Percentiles rank a stretch among this genome's conserved stretches.
These are phyloP conservation scores for Saturnispora mendoncae DNA, from an alignment of 805 yeast species.

Conservation along the genomic window DNA sequence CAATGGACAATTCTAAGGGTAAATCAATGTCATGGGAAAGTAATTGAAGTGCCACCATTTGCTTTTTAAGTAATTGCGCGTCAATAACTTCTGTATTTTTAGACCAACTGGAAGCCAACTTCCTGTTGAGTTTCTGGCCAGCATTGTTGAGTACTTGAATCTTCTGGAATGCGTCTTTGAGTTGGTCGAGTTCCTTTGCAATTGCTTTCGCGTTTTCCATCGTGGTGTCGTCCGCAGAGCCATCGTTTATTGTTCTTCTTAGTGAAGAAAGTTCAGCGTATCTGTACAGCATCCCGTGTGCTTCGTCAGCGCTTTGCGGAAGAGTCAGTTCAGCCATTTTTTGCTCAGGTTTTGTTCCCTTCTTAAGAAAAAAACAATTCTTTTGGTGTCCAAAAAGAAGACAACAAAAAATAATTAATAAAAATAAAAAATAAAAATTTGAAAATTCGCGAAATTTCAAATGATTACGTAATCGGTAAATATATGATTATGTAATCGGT, in stretches of 20 bases:
- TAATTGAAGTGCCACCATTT: constrained; percentile 54
- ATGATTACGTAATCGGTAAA: neutral
- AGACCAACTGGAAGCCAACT: constrained; percentile 24
- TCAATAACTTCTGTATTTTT: constrained; percentile 32
- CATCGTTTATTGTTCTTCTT: neutral
- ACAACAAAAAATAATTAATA: neutral
- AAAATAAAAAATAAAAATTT: neutral
- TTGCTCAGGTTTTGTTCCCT: constrained; percentile 1
- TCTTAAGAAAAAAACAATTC: neutral
- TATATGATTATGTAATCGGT: neutral
- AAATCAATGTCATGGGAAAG: constrained; percentile 58
- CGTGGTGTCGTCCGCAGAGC: neutral
- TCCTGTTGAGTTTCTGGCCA: constrained; percentile 9
- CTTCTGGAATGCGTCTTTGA: constrained; percentile 5
- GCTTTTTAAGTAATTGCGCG: constrained; percentile 41
- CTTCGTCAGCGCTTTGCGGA: constrained; percentile 2
- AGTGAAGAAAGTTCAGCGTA: neutral
- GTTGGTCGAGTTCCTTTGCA: neutral
- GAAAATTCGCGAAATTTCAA: neutral
- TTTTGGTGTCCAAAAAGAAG: neutral
- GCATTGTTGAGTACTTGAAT: constrained; percentile 4
- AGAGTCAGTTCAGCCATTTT: neutral
- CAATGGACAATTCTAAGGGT: constrained; percentile 42
- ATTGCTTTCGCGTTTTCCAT: neutral
- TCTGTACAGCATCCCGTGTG: neutral